Evolutionary conservation across 176 grass and related monocot species (phyloP).

Genomic region (Oryza rufipogon): DNA sequence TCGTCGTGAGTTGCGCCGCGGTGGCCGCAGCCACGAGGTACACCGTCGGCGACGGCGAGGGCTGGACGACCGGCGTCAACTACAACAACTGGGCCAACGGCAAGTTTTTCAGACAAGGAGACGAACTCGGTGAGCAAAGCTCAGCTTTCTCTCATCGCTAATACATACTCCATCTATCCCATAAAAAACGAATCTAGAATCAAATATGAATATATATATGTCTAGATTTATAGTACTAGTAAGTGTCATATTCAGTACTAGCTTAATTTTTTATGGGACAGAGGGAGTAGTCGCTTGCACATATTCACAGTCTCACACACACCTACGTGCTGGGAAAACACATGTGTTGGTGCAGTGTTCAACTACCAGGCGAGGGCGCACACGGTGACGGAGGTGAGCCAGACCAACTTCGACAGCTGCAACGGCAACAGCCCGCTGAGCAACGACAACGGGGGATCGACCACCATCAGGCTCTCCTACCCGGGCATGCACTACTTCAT

Average conservation of each 20-base stretch:
- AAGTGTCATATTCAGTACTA: too few species aligned
- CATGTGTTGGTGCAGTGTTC: conserved; percentile 52
- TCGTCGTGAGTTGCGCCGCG: conserved; percentile 19
- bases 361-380: conserved; percentile 50
- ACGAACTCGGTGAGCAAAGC: conserved; percentile 52
- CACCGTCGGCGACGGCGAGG: conserved; percentile 59
- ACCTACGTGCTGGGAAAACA: neutral
- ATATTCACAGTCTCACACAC: neutral
- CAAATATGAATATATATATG: too few species aligned
- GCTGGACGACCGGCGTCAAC: conserved; percentile 58
- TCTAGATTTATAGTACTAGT: too few species aligned
- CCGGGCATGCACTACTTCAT: conserved; percentile 68
- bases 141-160: neutral
- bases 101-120: conserved; percentile 51
- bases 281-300: neutral
- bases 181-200: too few species aligned
- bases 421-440: conserved; percentile 50
- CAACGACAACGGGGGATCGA: conserved; percentile 47
- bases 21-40: conserved; percentile 47
- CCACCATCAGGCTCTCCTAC: conserved; percentile 43
- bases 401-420: conserved; percentile 64
- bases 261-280: too few species aligned
- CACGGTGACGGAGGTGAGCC: conserved; percentile 72
- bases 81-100: conserved; percentile 57
- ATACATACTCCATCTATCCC: too few species aligned